A percentile compares a stretch with the other conserved stretches of the same genome.
phyloP scores from a whole-genome alignment of 768 basidiomycete genomes.

The Fomitopsis serialis region DNA sequence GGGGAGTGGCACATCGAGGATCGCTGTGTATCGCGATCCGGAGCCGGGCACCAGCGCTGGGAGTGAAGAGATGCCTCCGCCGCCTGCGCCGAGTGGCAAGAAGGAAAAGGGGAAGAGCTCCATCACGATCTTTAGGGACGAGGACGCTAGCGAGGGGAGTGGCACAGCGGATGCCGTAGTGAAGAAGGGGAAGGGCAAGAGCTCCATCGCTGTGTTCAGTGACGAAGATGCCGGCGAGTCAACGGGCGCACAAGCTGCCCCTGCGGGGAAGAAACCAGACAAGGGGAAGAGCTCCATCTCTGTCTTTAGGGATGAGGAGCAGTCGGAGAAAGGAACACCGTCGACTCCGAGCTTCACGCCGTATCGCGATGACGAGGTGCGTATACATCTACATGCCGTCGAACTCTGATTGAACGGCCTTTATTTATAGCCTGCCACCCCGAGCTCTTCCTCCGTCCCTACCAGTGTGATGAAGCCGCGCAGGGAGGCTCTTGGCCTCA shows the following conservation, averaged over 20 bases:
- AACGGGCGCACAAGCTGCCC: background rate
- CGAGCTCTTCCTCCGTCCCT: conserved; percentile 31
- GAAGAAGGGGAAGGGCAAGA: conserved; percentile 9
- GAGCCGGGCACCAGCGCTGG: conserved; percentile 33
- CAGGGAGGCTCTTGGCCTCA: conserved; percentile 37
- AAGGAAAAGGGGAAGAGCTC: conserved; percentile 10
- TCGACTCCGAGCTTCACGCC: conserved; percentile 61
- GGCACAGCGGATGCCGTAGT: background rate
- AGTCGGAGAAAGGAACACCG: conserved; percentile 20
- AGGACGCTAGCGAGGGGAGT: background rate
- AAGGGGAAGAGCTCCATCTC: conserved; percentile 6
- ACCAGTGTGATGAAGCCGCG: conserved; percentile 61
- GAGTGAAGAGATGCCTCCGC: conserved; percentile 26
- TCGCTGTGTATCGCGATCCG: conserved; percentile 63
- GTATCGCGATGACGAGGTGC: conserved; percentile 61
- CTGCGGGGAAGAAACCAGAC: conserved; percentile 3
- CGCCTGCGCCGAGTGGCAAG: conserved; percentile 26
- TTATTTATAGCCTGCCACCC: conserved; percentile 21
- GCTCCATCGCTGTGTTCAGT: conserved; percentile 13
- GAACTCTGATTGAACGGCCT: conserved; percentile 1
- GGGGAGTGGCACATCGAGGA: conserved; percentile 41
- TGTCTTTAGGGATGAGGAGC: conserved; percentile 17
- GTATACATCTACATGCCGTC: background rate
- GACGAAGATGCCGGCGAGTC: conserved; percentile 8
- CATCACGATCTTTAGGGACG: conserved; percentile 15